Conservation (phyloP, 1,284 basidiomycete species). For the Xanthoconium separans region DNA sequence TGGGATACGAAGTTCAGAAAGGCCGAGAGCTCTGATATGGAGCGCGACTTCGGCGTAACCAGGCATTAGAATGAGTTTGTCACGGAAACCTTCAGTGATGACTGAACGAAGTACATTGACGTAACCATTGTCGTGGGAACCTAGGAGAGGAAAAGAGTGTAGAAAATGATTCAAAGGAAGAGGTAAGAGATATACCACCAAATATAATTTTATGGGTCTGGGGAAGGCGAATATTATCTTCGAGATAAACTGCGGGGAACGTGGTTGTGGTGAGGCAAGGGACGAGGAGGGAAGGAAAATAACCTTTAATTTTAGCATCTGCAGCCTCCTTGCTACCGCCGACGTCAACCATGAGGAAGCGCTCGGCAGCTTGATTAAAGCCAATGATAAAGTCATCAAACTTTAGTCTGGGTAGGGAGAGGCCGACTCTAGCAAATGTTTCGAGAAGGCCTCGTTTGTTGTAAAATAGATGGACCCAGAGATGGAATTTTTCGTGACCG, state of each 20-base stretch:
- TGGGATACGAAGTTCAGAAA: constrained; percentile 55
- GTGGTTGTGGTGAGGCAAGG: constrained; percentile 12
- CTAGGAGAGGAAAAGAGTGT: constrained; percentile 31
- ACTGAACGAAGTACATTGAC: constrained; percentile 59
- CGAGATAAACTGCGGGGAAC: constrained; percentile 46
- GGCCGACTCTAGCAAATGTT: constrained; percentile 45
- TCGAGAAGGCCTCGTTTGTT: constrained; percentile 61
- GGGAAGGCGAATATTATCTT: constrained; percentile 58
- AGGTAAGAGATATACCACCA: constrained; percentile 44
- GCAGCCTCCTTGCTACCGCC: constrained; percentile 71
- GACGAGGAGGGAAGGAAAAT: constrained; percentile 1
- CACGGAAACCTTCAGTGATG: constrained; percentile 59
- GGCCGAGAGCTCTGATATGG: constrained; percentile 54
- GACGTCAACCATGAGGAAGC: constrained; percentile 70
- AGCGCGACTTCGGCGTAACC: constrained; percentile 60
- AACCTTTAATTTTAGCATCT: constrained; percentile 73
- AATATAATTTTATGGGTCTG: constrained; percentile 64
- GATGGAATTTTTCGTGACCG: constrained; percentile 47
- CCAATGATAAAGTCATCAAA: constrained; percentile 66
- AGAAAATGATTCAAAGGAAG: constrained; percentile 3
- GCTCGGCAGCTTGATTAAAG: constrained; percentile 62
- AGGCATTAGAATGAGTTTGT: constrained; percentile 67
- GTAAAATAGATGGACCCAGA: constrained; percentile 65
- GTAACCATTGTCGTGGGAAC: constrained; percentile 76
- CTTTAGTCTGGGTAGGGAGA: constrained; percentile 38